A percentile compares a stretch with the other conserved stretches of the same genome.
phyloP scores from a whole-genome alignment of 176 grass and related monocot genomes.

The Eremochloa ophiuroides region DNA sequence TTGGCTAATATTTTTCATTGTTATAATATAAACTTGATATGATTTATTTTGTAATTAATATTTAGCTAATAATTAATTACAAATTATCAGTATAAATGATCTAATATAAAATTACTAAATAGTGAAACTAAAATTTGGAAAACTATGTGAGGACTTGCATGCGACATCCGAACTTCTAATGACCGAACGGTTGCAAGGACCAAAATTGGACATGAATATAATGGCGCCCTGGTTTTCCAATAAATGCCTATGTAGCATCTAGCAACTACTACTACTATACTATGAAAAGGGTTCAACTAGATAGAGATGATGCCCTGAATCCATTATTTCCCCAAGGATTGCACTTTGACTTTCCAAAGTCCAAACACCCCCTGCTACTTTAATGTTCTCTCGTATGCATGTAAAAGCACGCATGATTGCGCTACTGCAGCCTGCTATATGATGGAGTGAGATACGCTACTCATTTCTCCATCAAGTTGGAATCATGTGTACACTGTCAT shows the following conservation, averaged over 20 bases:
- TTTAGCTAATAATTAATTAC: no score
- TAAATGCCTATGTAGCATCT: constrained; percentile 1
- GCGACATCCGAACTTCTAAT: no score
- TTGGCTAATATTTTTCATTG: no score
- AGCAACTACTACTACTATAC: neutral
- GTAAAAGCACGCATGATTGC: constrained; percentile 27
- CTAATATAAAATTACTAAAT: no score
- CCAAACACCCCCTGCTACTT: neutral
- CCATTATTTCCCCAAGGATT: constrained; percentile 10
- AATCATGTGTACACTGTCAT: constrained; percentile 19
- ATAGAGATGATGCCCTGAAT: neutral
- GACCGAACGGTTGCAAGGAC: no score
- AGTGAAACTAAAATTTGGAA: no score
- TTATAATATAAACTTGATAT: no score
- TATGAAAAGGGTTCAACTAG: neutral
- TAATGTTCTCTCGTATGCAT: neutral
- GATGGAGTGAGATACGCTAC: constrained; percentile 29
- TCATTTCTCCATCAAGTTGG: constrained; percentile 30
- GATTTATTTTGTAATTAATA: no score
- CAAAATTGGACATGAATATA: neutral
- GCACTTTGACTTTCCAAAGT: constrained; percentile 3
- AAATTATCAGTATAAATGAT: no score
- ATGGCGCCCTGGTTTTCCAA: neutral
- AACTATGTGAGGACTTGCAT: no score
- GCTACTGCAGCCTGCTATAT: neutral